Evolutionary conservation across 352 stramenopile genomes (phyloP).

Genomic region (Phytophthora melonis): DNA sequence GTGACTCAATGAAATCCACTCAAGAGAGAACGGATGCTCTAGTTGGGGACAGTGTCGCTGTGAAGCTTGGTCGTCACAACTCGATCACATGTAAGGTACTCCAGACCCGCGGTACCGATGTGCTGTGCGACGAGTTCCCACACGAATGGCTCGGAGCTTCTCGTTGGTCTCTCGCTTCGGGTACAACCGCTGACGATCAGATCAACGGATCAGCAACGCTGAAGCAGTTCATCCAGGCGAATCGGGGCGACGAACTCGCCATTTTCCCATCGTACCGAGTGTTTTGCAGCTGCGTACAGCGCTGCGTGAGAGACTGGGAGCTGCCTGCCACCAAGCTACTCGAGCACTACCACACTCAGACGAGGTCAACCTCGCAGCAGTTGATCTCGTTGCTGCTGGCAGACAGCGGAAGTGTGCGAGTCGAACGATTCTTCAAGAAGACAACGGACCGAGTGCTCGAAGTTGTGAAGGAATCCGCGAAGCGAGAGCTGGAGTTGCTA

Average conservation of each 20-base stretch:
- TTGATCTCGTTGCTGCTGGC: slow-evolving; percentile 28
- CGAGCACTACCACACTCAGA: slow-evolving; percentile 36
- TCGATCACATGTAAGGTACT: slow-evolving; percentile 24
- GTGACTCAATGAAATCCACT: not conserved
- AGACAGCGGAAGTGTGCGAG: slow-evolving; percentile 4
- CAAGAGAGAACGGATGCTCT: slow-evolving; percentile 6
- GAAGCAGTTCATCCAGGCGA: slow-evolving; percentile 41
- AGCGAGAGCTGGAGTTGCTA: slow-evolving; percentile 24
- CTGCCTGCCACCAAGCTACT: slow-evolving; percentile 38
- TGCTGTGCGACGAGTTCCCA: slow-evolving; percentile 27
- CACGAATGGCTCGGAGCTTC: slow-evolving; percentile 27
- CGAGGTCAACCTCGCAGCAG: slow-evolving; percentile 25
- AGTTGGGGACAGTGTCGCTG: slow-evolving; percentile 30
- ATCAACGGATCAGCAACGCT: slow-evolving; percentile 6
- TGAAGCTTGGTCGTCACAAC: slow-evolving; percentile 11
- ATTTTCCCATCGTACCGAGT: slow-evolving; percentile 54
- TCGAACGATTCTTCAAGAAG: slow-evolving; percentile 33
- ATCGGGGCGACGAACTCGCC: slow-evolving; percentile 46
- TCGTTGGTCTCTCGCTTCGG: slow-evolving; percentile 28
- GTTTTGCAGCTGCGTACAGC: slow-evolving; percentile 48
- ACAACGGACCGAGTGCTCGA: slow-evolving; percentile 22
- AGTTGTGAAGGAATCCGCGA: slow-evolving; percentile 10
- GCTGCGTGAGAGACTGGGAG: slow-evolving; percentile 43
- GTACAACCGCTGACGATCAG: not conserved
- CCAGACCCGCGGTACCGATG: slow-evolving; percentile 21